Base-by-base conservation (phyloP, 495 filamentous ascomycete genomes). In the Aspergillus avenaceus region DNA sequence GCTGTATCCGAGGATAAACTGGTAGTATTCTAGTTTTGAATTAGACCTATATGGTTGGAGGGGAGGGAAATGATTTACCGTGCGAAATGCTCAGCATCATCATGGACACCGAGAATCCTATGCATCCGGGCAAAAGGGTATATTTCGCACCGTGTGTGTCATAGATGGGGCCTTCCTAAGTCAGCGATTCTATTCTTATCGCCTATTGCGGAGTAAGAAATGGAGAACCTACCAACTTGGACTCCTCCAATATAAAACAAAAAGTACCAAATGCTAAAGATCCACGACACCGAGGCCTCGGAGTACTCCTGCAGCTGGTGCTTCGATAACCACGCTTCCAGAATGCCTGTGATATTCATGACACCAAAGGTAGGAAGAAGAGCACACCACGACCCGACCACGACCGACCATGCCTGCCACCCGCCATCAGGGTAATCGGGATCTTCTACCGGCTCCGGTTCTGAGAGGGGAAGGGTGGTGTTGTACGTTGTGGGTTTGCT, bases 331-430 rank as follows among this genome's bases (percentile, higher is more conserved):
- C 81, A 82, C 12, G 71, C 59, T 40, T 78, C 65, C 45, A 81
- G 80, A 21, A 74, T 57, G 13, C 80, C 80, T 40, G 80, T 78
- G 0, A 75, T 67, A 61, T 82, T 82, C 34, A 76, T 49, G 56
- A 76, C 74, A 16, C 80, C 81, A 13, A 79, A 53, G 18, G 55
- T 45, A 2, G 55, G 55, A 9, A 65, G 50, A 4, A 62, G 29
- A 3, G 49, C 46, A 28, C 55, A 60, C 41, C 56, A 60, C 4
- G 57, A 23, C 8, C 62, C 62, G 8, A 56, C 21, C 12, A 60
- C 53, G 4, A 58, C 56, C 5, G 48, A 24, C 59, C 62, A 65
- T 24, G 62, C 62, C 8, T 41, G 36, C 42, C 48, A 31, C 22
- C 61, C 61, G 18, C 61, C 61, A 3, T 58, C 50, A 25, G 55